These are phyloP conservation scores for Protea cynaroides DNA, from an alignment of 164 flowering plant species.

Conservation along the genomic window DNA sequence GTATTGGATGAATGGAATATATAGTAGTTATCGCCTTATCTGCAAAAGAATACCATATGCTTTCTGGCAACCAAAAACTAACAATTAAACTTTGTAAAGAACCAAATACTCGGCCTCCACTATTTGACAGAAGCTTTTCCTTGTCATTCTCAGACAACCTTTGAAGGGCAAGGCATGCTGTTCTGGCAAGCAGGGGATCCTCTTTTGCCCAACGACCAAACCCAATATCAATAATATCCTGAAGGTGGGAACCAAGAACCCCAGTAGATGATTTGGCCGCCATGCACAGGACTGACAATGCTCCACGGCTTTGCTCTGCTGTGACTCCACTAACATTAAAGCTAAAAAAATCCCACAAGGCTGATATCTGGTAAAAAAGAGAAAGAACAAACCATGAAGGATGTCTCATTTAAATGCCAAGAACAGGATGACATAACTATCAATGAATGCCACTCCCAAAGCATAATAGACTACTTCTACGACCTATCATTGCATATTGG, in stretches of 20 bases:
- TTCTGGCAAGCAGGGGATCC: conserved; percentile 90
- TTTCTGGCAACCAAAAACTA: conserved; percentile 71
- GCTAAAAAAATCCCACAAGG: conserved; percentile 96
- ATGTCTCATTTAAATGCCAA: background rate
- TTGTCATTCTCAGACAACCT: conserved; percentile 78
- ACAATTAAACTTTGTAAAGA: conserved; percentile 63
- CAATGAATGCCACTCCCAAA: too few species aligned
- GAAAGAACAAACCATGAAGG: conserved; percentile 3
- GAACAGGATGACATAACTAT: background rate
- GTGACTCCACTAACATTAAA: conserved; percentile 82
- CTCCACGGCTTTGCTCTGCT: conserved; percentile 93
- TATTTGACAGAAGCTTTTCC: conserved; percentile 49
- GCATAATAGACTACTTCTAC: background rate
- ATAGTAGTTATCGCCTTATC: conserved; percentile 81
- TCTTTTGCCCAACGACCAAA: conserved; percentile 98
- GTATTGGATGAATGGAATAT: conserved; percentile 80
- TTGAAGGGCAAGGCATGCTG: conserved; percentile 86
- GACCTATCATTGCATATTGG: background rate
- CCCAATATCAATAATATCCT: conserved; percentile 89
- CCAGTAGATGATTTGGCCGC: conserved; percentile 75
- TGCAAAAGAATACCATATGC: conserved; percentile 86
- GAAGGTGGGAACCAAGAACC: conserved; percentile 71
- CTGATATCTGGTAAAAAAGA: conserved; percentile 58
- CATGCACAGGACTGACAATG: conserved; percentile 89
- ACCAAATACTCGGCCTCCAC: conserved; percentile 65